Conservation (phyloP, 257 asterid species). For the Paulownia fortunei region DNA sequence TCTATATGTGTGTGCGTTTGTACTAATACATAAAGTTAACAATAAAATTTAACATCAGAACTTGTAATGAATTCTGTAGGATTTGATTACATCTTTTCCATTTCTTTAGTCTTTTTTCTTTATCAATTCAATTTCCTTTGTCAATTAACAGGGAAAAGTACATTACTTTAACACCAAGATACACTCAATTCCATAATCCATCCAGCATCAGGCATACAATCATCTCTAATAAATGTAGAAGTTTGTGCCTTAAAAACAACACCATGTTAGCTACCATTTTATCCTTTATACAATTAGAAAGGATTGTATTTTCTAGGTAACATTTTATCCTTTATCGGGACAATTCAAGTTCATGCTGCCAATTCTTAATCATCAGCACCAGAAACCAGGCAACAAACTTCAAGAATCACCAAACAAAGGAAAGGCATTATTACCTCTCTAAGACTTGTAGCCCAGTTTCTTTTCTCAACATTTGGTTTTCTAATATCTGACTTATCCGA, state of each 20-base stretch:
- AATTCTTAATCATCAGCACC: slow-evolving; percentile 20
- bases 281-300: not conserved
- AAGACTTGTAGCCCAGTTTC: slow-evolving; percentile 47
- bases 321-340: no score
- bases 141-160: not conserved
- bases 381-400: slow-evolving; percentile 12
- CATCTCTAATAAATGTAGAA: not conserved
- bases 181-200: not conserved
- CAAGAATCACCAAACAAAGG: slow-evolving; percentile 23
- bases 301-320: no score
- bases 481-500: slow-evolving; percentile 48
- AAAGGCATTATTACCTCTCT: slow-evolving; percentile 49
- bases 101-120: not conserved
- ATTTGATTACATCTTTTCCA: not conserved
- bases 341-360: slow-evolving; percentile 12
- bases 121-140: not conserved
- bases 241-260: not conserved
- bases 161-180: not conserved
- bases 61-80: not conserved
- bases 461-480: slow-evolving; percentile 44
- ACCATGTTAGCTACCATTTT: not conserved
- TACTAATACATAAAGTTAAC: not conserved
- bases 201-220: slow-evolving; percentile 8
- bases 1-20: not conserved
- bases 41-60: not conserved